phyloP scores from a whole-genome alignment of 83 land plant species.

The Isoetes engelmannii region DNA sequence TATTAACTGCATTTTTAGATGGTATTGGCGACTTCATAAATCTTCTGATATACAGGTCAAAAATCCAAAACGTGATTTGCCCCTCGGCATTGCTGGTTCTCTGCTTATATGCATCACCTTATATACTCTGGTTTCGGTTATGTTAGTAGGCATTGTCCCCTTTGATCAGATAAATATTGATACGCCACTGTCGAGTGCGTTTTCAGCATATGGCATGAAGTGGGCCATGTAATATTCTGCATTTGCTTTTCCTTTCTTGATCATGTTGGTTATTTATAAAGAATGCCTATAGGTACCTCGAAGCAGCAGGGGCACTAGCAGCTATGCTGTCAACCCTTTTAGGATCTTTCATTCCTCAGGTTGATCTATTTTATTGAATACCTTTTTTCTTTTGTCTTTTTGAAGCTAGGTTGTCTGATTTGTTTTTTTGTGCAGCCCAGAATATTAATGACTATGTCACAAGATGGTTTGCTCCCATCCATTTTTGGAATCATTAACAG shows the following conservation, averaged over 20 bases:
- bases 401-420: neutral
- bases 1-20: neutral
- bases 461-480: conserved; percentile 4
- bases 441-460: conserved; percentile 1
- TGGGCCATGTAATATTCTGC: conserved; percentile 4
- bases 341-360: conserved; percentile 7
- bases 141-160: conserved; percentile 3
- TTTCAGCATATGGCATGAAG: neutral
- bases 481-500: conserved; percentile 1
- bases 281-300: neutral
- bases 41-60: neutral
- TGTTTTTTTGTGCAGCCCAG: neutral
- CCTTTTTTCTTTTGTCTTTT: neutral
- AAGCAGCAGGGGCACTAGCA: neutral
- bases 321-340: conserved; percentile 7
- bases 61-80: conserved; percentile 8
- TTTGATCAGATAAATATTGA: neutral
- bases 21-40: too few species aligned
- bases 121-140: neutral
- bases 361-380: neutral
- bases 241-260: neutral
- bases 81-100: neutral
- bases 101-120: neutral
- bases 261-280: neutral
- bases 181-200: neutral